Base-by-base conservation (phyloP, 1,284 basidiomycete genomes). In the Cryptococcus amylolentus region DNA sequence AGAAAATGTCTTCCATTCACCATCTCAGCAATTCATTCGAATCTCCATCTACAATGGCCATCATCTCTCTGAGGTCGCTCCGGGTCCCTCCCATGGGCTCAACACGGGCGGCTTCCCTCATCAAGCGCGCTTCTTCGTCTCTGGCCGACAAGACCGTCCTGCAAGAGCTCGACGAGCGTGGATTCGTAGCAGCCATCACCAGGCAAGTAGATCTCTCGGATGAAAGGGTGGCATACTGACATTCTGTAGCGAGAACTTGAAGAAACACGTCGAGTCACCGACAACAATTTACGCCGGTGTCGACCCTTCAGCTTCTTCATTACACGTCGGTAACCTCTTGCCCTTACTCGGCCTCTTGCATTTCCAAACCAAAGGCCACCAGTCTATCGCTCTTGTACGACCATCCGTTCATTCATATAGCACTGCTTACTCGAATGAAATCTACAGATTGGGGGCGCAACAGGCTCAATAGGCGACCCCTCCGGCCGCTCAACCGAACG, bases 401-500 rank as follows among this genome's bases (percentile, higher is more conserved):
- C 68, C 31, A 14, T 8, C 16, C 12, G 13, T 26, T 20, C 44
- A 20, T 35, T 2, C 52, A 14, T 39, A 20, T 26, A 26, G 13
- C n/a, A n/a, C 16, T 35, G 10, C 31, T 35, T 1, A 10, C 31
- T 48, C 26, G 9, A 31, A 8, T 42, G 14, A 3, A 37, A 16
- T 18, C 1, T n/a, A 3, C 68, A 97, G 93, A 88, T 97, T 72
- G 95, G 95, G 38, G 94, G 94, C 0, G 95, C 92, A 1, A 98
- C 96, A 0, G 96, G 93, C 2, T 84, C 88, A n/a, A 88, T 99
- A 37, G 96, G 96, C 7, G 96, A 99, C 72, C 96, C 96, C 2
- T 93, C 91, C 0, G 96, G 96, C 1, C 83, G 94, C 31, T 83
- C 83, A 2, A 86, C 86, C 0, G 96, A 97, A 73, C 85, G 96